phyloP scores from a whole-genome alignment of 441 rosid species.

The Eutrema salsugineum region DNA sequence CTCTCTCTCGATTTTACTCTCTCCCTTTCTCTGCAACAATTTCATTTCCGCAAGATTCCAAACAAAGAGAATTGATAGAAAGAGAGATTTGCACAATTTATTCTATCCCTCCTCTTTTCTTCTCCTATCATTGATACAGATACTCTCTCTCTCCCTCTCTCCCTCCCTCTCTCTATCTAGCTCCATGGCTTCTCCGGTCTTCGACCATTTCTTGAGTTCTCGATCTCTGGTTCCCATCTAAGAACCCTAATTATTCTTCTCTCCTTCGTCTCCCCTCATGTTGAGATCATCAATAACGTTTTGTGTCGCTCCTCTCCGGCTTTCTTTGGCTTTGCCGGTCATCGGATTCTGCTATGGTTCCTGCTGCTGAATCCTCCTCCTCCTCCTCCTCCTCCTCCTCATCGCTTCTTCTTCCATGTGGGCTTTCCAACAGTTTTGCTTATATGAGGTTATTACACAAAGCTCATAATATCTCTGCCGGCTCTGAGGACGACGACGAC shows the following conservation, averaged over 20 bases:
- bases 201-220: conserved; percentile 20
- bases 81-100: conserved; percentile 62
- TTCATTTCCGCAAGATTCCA: conserved; percentile 74
- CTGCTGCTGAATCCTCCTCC: conserved; percentile 37
- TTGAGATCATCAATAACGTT: conserved; percentile 22
- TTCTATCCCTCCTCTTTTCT: conserved; percentile 40
- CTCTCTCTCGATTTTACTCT: conserved; percentile 34
- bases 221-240: conserved; percentile 30
- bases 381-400: conserved; percentile 21
- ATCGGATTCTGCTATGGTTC: conserved; percentile 72
- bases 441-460: conserved; percentile 36
- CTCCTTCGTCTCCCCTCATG: conserved; percentile 25
- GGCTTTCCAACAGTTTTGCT: conserved; percentile 22
- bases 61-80: conserved; percentile 89
- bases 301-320: conserved; percentile 12
- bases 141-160: background rate
- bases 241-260: conserved; percentile 9
- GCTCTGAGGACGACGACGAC: conserved; percentile 22
- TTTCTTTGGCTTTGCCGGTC: conserved; percentile 34
- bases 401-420: conserved; percentile 26
- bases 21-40: conserved; percentile 45
- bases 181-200: conserved; percentile 25
- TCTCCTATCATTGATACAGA: conserved; percentile 21
- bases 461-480: conserved; percentile 24
- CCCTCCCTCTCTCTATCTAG: background rate